Conservation (phyloP, 331 rosid species). For the Erythrophleum ivorense region DNA sequence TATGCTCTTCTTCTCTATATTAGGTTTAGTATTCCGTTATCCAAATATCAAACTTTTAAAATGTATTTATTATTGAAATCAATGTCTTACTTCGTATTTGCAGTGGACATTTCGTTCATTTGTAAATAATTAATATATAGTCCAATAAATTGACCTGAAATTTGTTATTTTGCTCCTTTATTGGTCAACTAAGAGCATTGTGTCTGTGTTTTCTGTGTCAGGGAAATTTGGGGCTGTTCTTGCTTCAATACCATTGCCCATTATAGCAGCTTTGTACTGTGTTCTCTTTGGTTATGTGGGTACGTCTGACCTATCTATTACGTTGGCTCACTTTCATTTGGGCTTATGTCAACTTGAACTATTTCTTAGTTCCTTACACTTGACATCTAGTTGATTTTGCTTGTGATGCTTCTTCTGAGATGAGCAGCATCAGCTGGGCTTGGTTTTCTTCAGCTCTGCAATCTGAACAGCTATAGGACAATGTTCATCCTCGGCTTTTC, state of each 20-base stretch:
- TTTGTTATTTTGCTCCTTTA: not conserved
- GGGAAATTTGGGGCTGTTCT: slow-evolving; percentile 92
- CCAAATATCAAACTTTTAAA: not conserved
- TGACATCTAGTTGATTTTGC: not conserved
- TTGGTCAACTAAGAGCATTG: slow-evolving; percentile 13
- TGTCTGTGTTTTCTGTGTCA: slow-evolving; percentile 41
- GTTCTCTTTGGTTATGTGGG: slow-evolving; percentile 86
- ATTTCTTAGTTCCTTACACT: slow-evolving; percentile 4
- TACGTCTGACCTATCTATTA: slow-evolving; percentile 43
- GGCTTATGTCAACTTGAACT: not conserved
- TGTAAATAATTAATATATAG: not conserved
- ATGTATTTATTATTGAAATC: not conserved
- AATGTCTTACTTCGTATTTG: slow-evolving; percentile 16
- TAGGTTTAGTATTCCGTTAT: slow-evolving; percentile 53
- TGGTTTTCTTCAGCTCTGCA: slow-evolving; percentile 81
- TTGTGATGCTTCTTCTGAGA: slow-evolving; percentile 32
- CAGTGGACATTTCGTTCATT: slow-evolving; percentile 4
- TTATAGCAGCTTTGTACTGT: slow-evolving; percentile 82
- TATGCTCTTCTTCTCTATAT: slow-evolving; percentile 87
- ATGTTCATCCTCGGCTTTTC: slow-evolving; percentile 82
- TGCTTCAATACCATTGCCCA: slow-evolving; percentile 84
- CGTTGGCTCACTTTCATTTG: not conserved
- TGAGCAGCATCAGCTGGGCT: slow-evolving; percentile 82
- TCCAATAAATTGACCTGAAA: not conserved
- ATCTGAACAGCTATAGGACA: slow-evolving; percentile 79